A percentile compares a stretch with the other conserved stretches of the same genome.
Conservation (phyloP, 148 eudicot species). For the Limonium bicolor region DNA sequence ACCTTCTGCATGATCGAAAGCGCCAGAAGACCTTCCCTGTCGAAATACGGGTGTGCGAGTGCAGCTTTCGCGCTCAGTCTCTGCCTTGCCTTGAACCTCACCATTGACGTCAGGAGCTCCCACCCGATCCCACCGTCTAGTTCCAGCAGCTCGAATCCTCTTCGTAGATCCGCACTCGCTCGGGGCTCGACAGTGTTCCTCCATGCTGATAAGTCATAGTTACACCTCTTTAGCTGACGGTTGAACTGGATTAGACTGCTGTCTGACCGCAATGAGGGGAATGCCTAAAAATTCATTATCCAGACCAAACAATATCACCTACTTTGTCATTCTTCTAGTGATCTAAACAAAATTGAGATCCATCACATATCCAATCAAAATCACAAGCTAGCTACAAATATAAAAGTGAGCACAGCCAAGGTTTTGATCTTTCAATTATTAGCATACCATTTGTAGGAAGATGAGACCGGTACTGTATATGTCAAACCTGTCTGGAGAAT, state of each 20-base stretch:
- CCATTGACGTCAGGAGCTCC: constrained; percentile 95
- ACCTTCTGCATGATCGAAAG: constrained; percentile 77
- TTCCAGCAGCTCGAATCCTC: constrained; percentile 78
- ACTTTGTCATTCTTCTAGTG: background rate
- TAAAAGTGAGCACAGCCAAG: too few species aligned
- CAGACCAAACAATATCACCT: background rate
- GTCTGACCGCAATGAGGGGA: constrained; percentile 69
- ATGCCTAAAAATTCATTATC: constrained; percentile 55
- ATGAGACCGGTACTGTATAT: constrained; percentile 90
- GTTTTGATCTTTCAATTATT: too few species aligned
- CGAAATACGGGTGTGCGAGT: constrained; percentile 83
- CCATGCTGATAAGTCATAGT: constrained; percentile 74
- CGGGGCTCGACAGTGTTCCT: constrained; percentile 71
- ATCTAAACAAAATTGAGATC: background rate
- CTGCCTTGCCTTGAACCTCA: constrained; percentile 84
- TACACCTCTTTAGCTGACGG: constrained; percentile 89
- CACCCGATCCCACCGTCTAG: constrained; percentile 88
- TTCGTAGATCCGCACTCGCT: constrained; percentile 58
- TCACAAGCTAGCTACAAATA: too few species aligned
- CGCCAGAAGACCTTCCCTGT: constrained; percentile 65
- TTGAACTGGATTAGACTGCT: constrained; percentile 89
- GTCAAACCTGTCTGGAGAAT: constrained; percentile 88
- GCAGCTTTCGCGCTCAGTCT: constrained; percentile 83
- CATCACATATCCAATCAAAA: background rate
- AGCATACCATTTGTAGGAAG: constrained; percentile 82